A percentile compares a stretch with the other conserved stretches of the same genome.
Conservation (phyloP, 805 yeast genomes). For the Saccharomyces eubayanus region DNA sequence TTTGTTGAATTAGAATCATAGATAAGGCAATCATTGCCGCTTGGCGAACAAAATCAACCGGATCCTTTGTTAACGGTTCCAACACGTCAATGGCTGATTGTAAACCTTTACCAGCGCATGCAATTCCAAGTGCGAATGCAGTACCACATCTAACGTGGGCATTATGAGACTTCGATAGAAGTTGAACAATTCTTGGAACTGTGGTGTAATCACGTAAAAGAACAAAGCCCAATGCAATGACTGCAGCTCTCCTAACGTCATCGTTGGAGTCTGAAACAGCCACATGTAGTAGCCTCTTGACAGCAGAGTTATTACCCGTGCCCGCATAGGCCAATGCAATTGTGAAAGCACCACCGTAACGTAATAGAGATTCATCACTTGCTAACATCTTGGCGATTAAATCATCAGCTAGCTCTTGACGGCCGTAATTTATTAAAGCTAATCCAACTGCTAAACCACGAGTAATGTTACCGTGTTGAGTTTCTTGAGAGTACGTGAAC, state of each 20-base stretch:
- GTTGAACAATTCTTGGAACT: constrained; percentile 89
- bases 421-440: constrained; percentile 78
- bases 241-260: constrained; percentile 95
- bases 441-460: constrained; percentile 89
- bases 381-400: constrained; percentile 56
- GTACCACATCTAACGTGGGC: constrained; percentile 98
- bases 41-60: constrained; percentile 95
- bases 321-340: constrained; percentile 95
- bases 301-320: constrained; percentile 83
- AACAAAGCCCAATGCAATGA: constrained; percentile 83
- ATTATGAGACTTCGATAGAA: constrained; percentile 87
- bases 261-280: constrained; percentile 97
- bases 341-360: constrained; percentile 94
- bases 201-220: constrained; percentile 84
- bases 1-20: constrained; percentile 83
- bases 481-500: constrained; percentile 86
- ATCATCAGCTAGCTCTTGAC: constrained; percentile 70
- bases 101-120: constrained; percentile 91
- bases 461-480: constrained; percentile 90
- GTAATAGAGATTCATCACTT: constrained; percentile 73
- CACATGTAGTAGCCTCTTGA: constrained; percentile 74
- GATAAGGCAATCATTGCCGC: constrained; percentile 91
- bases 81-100: constrained; percentile 84
- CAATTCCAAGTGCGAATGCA: constrained; percentile 91
- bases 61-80: constrained; percentile 86